Evolutionary conservation across 106 monocot species (phyloP).

Genomic region (Amphibolis antarctica): DNA sequence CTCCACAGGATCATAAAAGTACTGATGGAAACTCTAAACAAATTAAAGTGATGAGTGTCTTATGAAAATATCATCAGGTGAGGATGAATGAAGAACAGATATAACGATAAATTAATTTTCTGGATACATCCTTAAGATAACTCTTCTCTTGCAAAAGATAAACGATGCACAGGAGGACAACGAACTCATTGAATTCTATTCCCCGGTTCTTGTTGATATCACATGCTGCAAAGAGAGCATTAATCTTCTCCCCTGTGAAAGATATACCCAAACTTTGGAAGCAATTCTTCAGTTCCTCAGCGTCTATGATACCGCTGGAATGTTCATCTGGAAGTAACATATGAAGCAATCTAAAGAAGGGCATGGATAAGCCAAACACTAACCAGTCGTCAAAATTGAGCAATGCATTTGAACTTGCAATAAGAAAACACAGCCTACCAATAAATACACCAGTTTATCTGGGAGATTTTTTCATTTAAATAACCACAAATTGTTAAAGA

Average conservation of each 20-base stretch:
- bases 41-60: too few species aligned
- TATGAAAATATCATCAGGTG: too few species aligned
- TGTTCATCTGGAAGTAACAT: constrained; percentile 52
- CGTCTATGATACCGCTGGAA: constrained; percentile 72
- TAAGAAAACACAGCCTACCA: neutral
- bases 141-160: constrained; percentile 61
- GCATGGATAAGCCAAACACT: neutral
- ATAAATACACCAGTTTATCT: neutral
- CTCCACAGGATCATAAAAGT: too few species aligned
- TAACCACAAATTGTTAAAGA: too few species aligned
- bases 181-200: constrained; percentile 89
- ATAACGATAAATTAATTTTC: neutral
- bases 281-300: constrained; percentile 56
- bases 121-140: constrained; percentile 52
- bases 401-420: neutral
- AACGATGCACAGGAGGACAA: constrained; percentile 85
- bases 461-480: neutral
- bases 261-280: constrained; percentile 55
- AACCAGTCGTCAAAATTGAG: constrained; percentile 7
- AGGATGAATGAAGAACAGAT: constrained; percentile 24
- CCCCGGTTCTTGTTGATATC: constrained; percentile 65
- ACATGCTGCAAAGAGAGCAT: constrained; percentile 62
- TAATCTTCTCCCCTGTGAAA: constrained; percentile 56
- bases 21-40: too few species aligned
- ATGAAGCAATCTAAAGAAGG: constrained; percentile 1